Percentiles rank a stretch among this genome's conserved stretches.
phyloP scores from a whole-genome alignment of 805 yeast species.

The Millerago galiae region DNA sequence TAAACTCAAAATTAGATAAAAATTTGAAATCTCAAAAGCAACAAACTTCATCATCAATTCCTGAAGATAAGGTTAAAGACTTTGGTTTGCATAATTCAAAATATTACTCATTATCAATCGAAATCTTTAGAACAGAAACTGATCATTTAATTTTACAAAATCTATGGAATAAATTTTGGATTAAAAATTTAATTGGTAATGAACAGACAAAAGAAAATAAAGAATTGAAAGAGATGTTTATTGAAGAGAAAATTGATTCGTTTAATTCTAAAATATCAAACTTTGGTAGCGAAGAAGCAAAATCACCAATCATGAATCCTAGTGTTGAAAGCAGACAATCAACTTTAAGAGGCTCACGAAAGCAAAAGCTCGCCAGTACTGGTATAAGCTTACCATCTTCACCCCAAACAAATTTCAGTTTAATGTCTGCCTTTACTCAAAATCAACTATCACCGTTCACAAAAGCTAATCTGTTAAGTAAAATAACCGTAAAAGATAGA shows the following conservation, averaged over 20 bases:
- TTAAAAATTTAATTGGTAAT: constrained; percentile 27
- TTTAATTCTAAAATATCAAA: constrained; percentile 4
- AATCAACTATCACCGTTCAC: constrained; percentile 20
- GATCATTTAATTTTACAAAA: constrained; percentile 43
- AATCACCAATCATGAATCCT: not conserved
- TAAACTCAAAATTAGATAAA: constrained; percentile 1
- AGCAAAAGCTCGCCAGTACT: not conserved
- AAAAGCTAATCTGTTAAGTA: constrained; percentile 17
- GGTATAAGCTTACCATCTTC: not conserved
- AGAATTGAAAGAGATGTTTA: constrained; percentile 4
- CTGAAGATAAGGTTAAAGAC: constrained; percentile 49
- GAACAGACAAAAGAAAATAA: constrained; percentile 6
- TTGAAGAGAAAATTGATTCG: constrained; percentile 7
- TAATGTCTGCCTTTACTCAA: constrained; percentile 6
- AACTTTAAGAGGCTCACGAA: not conserved
- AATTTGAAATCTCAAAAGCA: constrained; percentile 1
- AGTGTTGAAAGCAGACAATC: not conserved
- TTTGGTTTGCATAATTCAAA: constrained; percentile 65
- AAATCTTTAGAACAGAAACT: constrained; percentile 45
- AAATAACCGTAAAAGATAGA: constrained; percentile 8
- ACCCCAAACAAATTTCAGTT: constrained; percentile 4
- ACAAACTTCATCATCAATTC: constrained; percentile 23
- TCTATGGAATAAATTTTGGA: constrained; percentile 43
- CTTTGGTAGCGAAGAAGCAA: constrained; percentile 1
- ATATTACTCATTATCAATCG: constrained; percentile 62